Conservation (phyloP, 129 eudicot species). For the Flaveria bidentis region DNA sequence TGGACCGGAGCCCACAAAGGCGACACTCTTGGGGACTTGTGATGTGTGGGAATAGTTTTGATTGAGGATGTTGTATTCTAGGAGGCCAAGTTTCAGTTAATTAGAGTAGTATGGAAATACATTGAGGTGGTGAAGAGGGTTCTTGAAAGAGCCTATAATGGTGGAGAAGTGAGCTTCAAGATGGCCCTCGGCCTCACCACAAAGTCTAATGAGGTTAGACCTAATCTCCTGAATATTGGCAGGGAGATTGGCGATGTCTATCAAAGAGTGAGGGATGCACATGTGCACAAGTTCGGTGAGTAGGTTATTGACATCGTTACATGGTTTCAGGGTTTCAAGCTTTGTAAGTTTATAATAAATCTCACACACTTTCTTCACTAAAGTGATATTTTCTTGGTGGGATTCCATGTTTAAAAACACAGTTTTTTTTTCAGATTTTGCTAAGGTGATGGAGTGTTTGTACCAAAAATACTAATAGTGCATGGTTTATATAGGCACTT, state of each 20-base stretch:
- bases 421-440: neutral
- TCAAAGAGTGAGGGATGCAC: neutral
- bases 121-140: neutral
- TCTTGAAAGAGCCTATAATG: neutral
- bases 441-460: too few species aligned
- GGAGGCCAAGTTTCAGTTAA: neutral
- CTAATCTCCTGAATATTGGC: neutral
- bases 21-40: neutral
- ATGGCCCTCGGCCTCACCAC: neutral
- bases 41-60: neutral
- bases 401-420: neutral
- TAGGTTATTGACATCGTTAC: neutral
- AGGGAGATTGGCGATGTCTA: neutral
- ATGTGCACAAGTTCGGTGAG: neutral
- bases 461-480: neutral
- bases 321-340: neutral
- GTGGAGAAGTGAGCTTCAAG: slow-evolving; percentile 1
- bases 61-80: neutral
- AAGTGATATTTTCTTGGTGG: neutral
- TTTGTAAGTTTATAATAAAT: neutral
- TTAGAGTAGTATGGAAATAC: neutral
- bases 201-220: neutral
- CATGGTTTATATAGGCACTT: neutral
- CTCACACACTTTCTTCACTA: neutral
- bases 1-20: neutral